These are phyloP conservation scores for Penicillium waksmanii DNA, from an alignment of 495 filamentous ascomycete species.

Conservation along the genomic window DNA sequence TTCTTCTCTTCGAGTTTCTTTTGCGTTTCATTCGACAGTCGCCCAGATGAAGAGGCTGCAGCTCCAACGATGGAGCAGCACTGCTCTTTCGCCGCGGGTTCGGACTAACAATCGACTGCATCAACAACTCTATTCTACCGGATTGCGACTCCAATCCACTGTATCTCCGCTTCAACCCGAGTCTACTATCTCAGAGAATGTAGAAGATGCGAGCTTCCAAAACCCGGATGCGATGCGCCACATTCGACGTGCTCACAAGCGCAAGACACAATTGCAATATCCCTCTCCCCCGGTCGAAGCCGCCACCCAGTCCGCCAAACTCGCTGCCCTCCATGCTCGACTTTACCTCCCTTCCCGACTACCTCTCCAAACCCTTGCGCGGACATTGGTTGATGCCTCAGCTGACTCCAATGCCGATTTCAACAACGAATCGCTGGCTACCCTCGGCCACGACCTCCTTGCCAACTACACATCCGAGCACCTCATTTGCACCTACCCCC, in stretches of 20 bases:
- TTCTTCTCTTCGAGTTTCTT: constrained; percentile 12
- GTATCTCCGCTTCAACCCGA: constrained; percentile 36
- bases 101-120: constrained; percentile 53
- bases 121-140: constrained; percentile 43
- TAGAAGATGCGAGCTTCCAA: constrained; percentile 19
- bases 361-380: constrained; percentile 82
- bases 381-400: constrained; percentile 80
- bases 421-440: constrained; percentile 81
- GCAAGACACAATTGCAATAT: constrained; percentile 43
- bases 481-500: constrained; percentile 84
- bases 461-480: constrained; percentile 86
- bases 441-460: constrained; percentile 80
- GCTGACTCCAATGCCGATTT: constrained; percentile 75
- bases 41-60: constrained; percentile 71
- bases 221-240: constrained; percentile 23
- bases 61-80: constrained; percentile 70
- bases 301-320: constrained; percentile 81
- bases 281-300: constrained; percentile 70
- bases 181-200: constrained; percentile 8
- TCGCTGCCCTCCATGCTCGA: constrained; percentile 90
- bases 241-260: constrained; percentile 24
- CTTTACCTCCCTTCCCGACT: constrained; percentile 80
- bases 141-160: constrained; percentile 45
- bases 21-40: constrained; percentile 20
- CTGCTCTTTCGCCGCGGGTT: constrained; percentile 63